Evolutionary conservation across 371 early-diverging fungal species (phyloP), one percentile per base, ranked within the genome.

Genomic region (Apophysomyces elegans): DNA sequence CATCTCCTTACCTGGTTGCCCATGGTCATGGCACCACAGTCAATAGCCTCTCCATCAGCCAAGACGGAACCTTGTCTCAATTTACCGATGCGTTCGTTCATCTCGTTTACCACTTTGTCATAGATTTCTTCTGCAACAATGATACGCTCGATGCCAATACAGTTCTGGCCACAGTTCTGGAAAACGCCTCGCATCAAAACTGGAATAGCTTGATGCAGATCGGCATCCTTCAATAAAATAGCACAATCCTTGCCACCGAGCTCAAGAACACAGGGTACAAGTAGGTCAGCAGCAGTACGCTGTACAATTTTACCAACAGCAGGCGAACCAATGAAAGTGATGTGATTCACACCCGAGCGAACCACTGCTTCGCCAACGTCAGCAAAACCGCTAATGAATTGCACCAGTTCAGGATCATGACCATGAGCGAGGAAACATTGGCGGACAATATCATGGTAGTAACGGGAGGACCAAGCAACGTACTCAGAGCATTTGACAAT

Each of bases 211-310:
- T 92, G 90, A 13, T 66, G 60, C 63, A 92, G 70, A 72, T 93
- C 89, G 5, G 88, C 83, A 72, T 95, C 94, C 65, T 84, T 86
- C 63, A 90, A 83, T 38, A 93, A 78, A 58, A 95, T 86, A 37
- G 91, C 92, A 58, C 88, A 87, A 79, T 94, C 93, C 75, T 95
- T 95, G 61, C 97, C 97, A 58, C 97, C 97, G 44, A 96, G 81
- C 79, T 96, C 97, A 11, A 96, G 85, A 16, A 93, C 83, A 62
- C 93, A 91, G 0, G 95, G 96, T 5, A 93, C 93, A 62, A 96
- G 80, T 21, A 86, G 71, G 56, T 86, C 82, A 35, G 90, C 78
- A 13, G 95, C 95, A 37, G 90, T 87, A 37, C 76, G 78, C 79
- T 91, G 92, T 36, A 94, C 90, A 54, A 87, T 68, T 69, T 86